phyloP scores from a whole-genome alignment of 257 asterid species.

The Solanum piurae region DNA sequence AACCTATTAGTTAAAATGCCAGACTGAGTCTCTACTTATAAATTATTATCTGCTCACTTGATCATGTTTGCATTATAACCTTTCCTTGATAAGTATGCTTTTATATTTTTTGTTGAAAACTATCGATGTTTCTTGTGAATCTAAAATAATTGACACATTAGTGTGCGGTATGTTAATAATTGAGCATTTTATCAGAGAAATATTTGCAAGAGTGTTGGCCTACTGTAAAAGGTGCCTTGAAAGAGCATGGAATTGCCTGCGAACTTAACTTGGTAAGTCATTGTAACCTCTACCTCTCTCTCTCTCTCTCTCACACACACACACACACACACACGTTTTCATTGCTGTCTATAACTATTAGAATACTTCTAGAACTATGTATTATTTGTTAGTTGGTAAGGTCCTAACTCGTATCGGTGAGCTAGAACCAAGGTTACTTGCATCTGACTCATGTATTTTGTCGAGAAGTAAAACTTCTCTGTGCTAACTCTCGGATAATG shows the following conservation, averaged over 20 bases:
- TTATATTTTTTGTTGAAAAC: not conserved
- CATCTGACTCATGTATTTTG: not conserved
- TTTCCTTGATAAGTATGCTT: not conserved
- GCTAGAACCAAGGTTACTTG: not conserved
- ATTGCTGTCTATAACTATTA: not conserved
- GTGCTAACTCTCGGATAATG: not conserved
- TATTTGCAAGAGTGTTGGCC: slow-evolving; percentile 93
- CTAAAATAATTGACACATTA: not conserved
- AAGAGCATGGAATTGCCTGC: slow-evolving; percentile 57
- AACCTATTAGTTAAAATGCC: not conserved
- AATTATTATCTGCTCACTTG: not conserved
- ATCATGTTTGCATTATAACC: not conserved
- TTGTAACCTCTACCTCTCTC: not conserved
- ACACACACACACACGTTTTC: not conserved
- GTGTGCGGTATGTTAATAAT: not conserved
- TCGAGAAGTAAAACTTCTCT: not conserved
- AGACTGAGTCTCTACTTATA: not conserved
- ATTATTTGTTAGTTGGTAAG: not conserved
- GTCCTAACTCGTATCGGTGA: not conserved
- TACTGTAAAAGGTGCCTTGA: slow-evolving; percentile 56
- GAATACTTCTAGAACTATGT: not conserved
- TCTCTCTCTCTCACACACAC: rapidly evolving
- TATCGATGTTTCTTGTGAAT: not conserved
- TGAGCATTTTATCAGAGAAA: slow-evolving; percentile 35
- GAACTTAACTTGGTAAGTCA: slow-evolving; percentile 67